Evolutionary conservation across 2,329 filamentous ascomycete genomes (phyloP).

Genomic region (Claviceps pusilla): DNA sequence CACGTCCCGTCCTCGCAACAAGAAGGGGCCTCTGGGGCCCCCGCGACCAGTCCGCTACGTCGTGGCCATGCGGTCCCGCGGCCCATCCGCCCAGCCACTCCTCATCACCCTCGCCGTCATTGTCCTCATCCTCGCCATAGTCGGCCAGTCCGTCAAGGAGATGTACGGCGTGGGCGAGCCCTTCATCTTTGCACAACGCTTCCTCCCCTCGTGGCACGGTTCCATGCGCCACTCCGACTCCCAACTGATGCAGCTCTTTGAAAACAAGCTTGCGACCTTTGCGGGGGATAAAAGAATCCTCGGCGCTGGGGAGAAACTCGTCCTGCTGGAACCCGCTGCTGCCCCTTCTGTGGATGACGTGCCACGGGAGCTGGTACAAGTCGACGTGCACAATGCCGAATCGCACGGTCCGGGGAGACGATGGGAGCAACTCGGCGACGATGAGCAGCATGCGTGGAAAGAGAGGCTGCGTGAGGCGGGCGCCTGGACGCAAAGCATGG

Average conservation of each 20-base stretch:
- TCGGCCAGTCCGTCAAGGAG: slow-evolving; percentile 52
- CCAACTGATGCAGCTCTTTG: slow-evolving; percentile 13
- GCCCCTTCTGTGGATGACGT: neutral
- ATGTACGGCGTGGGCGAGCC: slow-evolving; percentile 42
- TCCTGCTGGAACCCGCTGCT: slow-evolving; percentile 17
- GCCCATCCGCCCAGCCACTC: slow-evolving; percentile 35
- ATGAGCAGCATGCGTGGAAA: slow-evolving; percentile 56
- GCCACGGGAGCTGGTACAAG: slow-evolving; percentile 16
- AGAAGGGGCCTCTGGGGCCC: slow-evolving; percentile 27
- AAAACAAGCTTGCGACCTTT: slow-evolving; percentile 23
- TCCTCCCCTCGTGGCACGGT: slow-evolving; percentile 35
- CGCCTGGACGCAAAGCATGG: slow-evolving; percentile 66
- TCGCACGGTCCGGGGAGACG: slow-evolving; percentile 37
- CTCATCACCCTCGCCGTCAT: slow-evolving; percentile 40
- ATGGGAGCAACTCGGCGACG: slow-evolving; percentile 55
- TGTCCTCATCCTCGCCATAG: slow-evolving; percentile 43
- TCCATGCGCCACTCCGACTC: slow-evolving; percentile 14
- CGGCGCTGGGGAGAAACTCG: slow-evolving; percentile 23
- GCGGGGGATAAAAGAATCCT: slow-evolving; percentile 19
- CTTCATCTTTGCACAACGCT: slow-evolving; percentile 37
- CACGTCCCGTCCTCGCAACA: slow-evolving; percentile 17
- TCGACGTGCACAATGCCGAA: slow-evolving; percentile 32
- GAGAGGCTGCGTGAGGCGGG: slow-evolving; percentile 52
- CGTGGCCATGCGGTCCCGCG: slow-evolving; percentile 42
- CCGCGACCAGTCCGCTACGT: slow-evolving; percentile 52